Conservation (phyloP, 2,329 filamentous ascomycete species). For the Fusarium multiceps region DNA sequence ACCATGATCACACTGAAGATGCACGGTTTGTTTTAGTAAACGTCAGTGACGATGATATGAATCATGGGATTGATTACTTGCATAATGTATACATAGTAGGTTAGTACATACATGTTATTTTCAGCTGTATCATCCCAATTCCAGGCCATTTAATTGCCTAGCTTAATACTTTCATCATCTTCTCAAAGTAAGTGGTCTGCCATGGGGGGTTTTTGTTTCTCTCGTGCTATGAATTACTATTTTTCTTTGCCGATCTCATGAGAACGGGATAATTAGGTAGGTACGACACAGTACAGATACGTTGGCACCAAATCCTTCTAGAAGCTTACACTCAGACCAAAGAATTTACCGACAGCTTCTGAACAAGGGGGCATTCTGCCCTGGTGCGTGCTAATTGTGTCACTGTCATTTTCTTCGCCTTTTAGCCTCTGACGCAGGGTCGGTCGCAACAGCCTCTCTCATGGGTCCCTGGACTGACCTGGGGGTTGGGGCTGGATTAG, state of each 20-base stretch:
- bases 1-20: not conserved
- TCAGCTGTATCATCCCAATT: not conserved
- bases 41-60: not conserved
- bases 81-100: not conserved
- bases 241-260: conserved; percentile 11
- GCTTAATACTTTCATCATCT: not conserved
- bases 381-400: conserved; percentile 15
- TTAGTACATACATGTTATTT: not conserved
- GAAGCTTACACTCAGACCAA: conserved; percentile 19
- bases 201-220: not conserved
- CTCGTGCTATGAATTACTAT: not conserved
- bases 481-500: conserved; percentile 18
- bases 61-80: conserved; percentile 4
- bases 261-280: not conserved
- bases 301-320: conserved; percentile 26
- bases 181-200: not conserved
- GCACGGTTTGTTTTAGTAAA: not conserved
- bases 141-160: too few relatives aligned
- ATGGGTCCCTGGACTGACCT: conserved; percentile 20
- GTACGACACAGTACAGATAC: not conserved
- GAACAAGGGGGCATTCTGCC: conserved; percentile 10
- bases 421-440: conserved; percentile 27
- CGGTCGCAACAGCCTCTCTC: conserved; percentile 8
- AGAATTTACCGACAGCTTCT: not conserved
- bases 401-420: conserved; percentile 13